A percentile compares a stretch with the other conserved stretches of the same genome.
phyloP scores from a whole-genome alignment of 108 stramenopile species.

The Skeletonema tropicum region DNA sequence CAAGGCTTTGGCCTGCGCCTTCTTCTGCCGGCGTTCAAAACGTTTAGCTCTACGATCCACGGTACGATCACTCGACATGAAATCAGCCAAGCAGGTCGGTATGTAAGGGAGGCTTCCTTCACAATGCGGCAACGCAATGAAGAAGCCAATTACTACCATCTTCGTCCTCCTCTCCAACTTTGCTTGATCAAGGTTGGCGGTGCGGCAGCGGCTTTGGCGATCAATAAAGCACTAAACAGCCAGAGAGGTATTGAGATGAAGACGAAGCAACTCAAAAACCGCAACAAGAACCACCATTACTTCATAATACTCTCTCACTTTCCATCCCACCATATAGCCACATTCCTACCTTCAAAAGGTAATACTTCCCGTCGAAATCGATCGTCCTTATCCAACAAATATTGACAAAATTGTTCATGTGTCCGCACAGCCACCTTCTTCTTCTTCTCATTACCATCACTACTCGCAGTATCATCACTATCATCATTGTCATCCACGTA shows the following conservation, averaged over 20 bases:
- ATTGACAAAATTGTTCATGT: slow-evolving; percentile 83
- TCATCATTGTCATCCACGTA: slow-evolving; percentile 6
- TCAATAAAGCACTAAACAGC: no score
- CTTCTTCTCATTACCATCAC: slow-evolving; percentile 9
- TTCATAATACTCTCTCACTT: slow-evolving; percentile 5
- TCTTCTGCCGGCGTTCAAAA: slow-evolving; percentile 22
- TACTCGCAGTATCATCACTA: neutral
- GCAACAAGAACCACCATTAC: neutral
- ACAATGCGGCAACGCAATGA: no score
- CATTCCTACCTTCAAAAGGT: slow-evolving; percentile 75
- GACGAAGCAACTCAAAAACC: no score
- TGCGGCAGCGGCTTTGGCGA: no score
- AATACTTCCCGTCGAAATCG: slow-evolving; percentile 35
- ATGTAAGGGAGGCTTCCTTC: no score
- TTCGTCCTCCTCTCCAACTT: no score
- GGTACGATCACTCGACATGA: no score
- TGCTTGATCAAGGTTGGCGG: no score
- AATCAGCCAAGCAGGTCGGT: no score
- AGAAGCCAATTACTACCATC: no score
- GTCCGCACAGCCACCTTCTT: slow-evolving; percentile 66
- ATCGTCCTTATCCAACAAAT: slow-evolving; percentile 50
- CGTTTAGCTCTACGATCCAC: slow-evolving; percentile 25
- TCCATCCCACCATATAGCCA: slow-evolving; percentile 57
- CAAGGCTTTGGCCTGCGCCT: slow-evolving; percentile 12
- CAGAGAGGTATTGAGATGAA: no score